Base-by-base conservation (phyloP, 106 monocot species). In the Iris macrosiphon region DNA sequence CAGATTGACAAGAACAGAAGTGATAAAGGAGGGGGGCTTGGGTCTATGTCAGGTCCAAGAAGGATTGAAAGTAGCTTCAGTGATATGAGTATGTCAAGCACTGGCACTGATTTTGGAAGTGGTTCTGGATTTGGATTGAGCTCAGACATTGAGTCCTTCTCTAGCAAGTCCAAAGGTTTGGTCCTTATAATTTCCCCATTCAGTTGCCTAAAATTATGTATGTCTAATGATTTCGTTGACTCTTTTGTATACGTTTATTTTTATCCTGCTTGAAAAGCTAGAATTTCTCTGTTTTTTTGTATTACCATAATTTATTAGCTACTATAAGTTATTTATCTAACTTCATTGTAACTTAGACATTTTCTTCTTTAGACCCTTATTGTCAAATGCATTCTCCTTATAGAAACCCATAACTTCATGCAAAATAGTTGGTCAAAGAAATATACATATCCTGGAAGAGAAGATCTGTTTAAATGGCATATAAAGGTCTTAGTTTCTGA, bases 1-100 rank as follows among this genome's bases (percentile, higher is more conserved):
- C 72, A 96, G 96, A 90, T 90, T 58, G 96, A 96, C 43, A 96
- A 86, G 58, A 80, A 73, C 40, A 96, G 47, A 75, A 77, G 75
- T 46, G 85, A 90, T 22, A 90, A 86, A n/a, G n/a, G n/a, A 75
- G 90, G 96, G 65, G 86, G 83, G 2, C 75, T 81, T 55, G 76
- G 71, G 69, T 63, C 85, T 55, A 59, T 90, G 9, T 83, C 96
- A 57, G 86, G 90, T 50, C 62, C 86, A 19, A 52, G 77, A 57
- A 75, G 40, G 41, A 57, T 57, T 25, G 57, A 57, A 57, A 57
- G 57, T 41, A 74, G 57, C 43, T 86, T 86, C 60, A 78, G 68
- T 70, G 90, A 90, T 41, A 74, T 95, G 71, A 79, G 62, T 59
- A 83, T 96, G 37, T 94, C 93, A 14, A 75, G 63, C 60, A 12